phyloP scores from a whole-genome alignment of 495 filamentous ascomycete species.

The Penicillium antarcticum region DNA sequence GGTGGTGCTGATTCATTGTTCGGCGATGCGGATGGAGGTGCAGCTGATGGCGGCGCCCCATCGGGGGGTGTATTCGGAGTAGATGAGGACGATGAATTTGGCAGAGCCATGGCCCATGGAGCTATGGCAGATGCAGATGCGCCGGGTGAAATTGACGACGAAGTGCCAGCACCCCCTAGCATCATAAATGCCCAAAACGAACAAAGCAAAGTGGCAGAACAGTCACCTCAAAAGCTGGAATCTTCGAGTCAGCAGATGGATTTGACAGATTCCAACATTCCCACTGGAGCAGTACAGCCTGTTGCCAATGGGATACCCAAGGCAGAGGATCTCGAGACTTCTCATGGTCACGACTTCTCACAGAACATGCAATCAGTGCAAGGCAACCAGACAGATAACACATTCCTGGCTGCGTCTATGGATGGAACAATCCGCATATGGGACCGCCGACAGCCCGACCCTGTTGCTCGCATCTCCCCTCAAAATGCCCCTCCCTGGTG shows the following conservation, averaged over 20 bases:
- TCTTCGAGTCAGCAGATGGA: slow-evolving; percentile 11
- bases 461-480: slow-evolving; percentile 74
- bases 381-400: slow-evolving; percentile 54
- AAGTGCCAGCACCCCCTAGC: slow-evolving; percentile 12
- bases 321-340: slow-evolving; percentile 41
- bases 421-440: slow-evolving; percentile 88
- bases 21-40: slow-evolving; percentile 59
- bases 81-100: slow-evolving; percentile 87
- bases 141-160: slow-evolving; percentile 30
- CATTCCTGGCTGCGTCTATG: slow-evolving; percentile 82
- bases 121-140: slow-evolving; percentile 35
- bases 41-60: slow-evolving; percentile 53
- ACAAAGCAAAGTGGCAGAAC: not conserved
- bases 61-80: slow-evolving; percentile 61
- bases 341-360: slow-evolving; percentile 21
- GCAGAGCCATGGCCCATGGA: slow-evolving; percentile 68
- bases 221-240: slow-evolving; percentile 8
- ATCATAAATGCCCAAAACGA: slow-evolving; percentile 1
- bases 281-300: slow-evolving; percentile 23
- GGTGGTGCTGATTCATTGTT: slow-evolving; percentile 71
- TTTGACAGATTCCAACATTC: slow-evolving; percentile 8
- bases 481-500: slow-evolving; percentile 88
- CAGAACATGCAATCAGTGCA: slow-evolving; percentile 32
- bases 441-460: slow-evolving; percentile 76
- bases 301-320: slow-evolving; percentile 51